A percentile compares a stretch with the other conserved stretches of the same genome.
phyloP scores from a whole-genome alignment of 352 stramenopile genomes.

The Phytophthora ohioensis region DNA sequence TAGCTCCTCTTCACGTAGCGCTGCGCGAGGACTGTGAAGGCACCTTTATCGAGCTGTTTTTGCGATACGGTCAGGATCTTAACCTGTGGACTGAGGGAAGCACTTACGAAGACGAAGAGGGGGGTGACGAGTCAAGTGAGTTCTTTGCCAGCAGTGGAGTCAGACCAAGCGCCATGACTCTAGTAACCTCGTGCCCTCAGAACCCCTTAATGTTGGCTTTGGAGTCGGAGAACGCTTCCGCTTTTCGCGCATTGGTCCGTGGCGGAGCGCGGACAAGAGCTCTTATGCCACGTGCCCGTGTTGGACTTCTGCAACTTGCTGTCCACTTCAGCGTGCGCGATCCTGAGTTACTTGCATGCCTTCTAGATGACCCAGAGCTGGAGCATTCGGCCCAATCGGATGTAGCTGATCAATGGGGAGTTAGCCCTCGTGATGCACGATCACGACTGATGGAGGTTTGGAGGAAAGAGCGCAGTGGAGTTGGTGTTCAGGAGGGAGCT shows the following conservation, averaged over 20 bases:
- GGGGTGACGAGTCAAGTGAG: constrained; percentile 12
- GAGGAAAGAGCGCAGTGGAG: constrained; percentile 34
- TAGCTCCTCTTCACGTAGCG: constrained; percentile 65
- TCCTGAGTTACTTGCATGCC: constrained; percentile 32
- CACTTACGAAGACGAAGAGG: constrained; percentile 23
- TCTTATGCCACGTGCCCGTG: constrained; percentile 53
- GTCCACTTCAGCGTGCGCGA: constrained; percentile 38
- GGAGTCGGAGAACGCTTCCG: constrained; percentile 52
- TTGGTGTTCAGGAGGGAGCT: not conserved
- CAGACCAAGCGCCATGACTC: constrained; percentile 15
- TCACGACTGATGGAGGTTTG: constrained; percentile 36
- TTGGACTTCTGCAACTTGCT: constrained; percentile 62
- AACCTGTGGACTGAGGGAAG: constrained; percentile 73
- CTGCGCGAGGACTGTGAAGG: constrained; percentile 53
- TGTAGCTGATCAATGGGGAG: constrained; percentile 47
- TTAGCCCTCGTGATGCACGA: constrained; percentile 44
- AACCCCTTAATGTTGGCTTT: constrained; percentile 71
- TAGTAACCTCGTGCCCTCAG: constrained; percentile 26
- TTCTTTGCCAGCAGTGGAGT: constrained; percentile 10
- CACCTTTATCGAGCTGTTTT: constrained; percentile 56
- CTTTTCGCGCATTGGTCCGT: constrained; percentile 56
- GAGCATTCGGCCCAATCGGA: constrained; percentile 38
- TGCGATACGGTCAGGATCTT: constrained; percentile 57
- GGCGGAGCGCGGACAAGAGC: constrained; percentile 57
- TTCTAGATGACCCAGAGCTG: constrained; percentile 35